A percentile compares a stretch with the other conserved stretches of the same genome.
Conservation (phyloP, 2,329 filamentous ascomycete species). For the Herpotrichia juniperi region DNA sequence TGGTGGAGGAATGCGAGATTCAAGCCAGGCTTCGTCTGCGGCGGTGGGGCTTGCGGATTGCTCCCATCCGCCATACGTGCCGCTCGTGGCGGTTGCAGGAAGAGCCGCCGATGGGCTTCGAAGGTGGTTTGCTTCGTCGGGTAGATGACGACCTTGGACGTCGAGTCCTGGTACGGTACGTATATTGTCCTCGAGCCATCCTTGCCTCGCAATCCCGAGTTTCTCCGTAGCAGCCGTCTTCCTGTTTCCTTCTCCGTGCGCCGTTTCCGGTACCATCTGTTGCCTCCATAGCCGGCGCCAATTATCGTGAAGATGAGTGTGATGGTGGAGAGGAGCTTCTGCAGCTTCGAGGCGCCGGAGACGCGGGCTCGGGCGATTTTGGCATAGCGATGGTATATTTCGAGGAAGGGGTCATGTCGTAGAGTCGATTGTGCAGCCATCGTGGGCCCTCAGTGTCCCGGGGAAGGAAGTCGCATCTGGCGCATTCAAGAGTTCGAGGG, state of each 20-base stretch:
- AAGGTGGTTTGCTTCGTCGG: slow-evolving; percentile 93
- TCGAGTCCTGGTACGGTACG: slow-evolving; percentile 87
- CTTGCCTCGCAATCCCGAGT: slow-evolving; percentile 91
- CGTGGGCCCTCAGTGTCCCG: slow-evolving; percentile 34
- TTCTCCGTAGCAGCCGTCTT: slow-evolving; percentile 79
- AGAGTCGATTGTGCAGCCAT: slow-evolving; percentile 94
- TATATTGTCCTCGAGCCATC: slow-evolving; percentile 95
- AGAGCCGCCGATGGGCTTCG: slow-evolving; percentile 91
- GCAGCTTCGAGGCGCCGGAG: slow-evolving; percentile 69
- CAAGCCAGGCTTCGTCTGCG: slow-evolving; percentile 89
- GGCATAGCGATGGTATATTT: slow-evolving; percentile 56
- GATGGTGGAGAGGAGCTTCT: slow-evolving; percentile 77
- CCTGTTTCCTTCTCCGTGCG: slow-evolving; percentile 83
- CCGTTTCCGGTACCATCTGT: slow-evolving; percentile 75
- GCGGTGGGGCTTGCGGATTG: slow-evolving; percentile 73
- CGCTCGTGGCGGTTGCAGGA: slow-evolving; percentile 86
- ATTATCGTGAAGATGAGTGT: slow-evolving; percentile 80
- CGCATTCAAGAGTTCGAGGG: background rate
- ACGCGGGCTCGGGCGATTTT: slow-evolving; percentile 58
- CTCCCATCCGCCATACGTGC: slow-evolving; percentile 74
- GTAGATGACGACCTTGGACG: slow-evolving; percentile 88
- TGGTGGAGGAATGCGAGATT: slow-evolving; percentile 97
- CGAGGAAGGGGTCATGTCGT: slow-evolving; percentile 53
- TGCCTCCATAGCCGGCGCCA: slow-evolving; percentile 77
- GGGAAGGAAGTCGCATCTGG: slow-evolving; percentile 25